Evolutionary conservation across 208 protist species (phyloP).

Genomic region (Trichomonas vaginalis): DNA sequence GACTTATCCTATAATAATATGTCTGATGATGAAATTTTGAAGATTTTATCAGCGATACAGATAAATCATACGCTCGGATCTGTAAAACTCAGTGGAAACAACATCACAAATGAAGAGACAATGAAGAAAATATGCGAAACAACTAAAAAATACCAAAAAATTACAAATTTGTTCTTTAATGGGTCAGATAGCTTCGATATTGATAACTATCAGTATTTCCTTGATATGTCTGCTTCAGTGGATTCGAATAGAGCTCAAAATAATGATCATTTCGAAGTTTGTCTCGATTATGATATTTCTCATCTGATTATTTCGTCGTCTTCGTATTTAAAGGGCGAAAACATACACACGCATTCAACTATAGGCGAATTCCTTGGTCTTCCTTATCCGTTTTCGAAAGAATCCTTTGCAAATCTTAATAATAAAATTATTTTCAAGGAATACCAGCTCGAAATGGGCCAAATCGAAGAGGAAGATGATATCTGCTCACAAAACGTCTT

Average conservation of each 20-base stretch:
- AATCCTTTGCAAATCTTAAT: no score
- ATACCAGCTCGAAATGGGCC: neutral
- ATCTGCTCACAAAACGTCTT: neutral
- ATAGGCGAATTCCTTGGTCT: neutral
- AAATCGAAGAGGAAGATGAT: neutral
- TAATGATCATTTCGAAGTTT: neutral
- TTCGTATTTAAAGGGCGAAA: neutral
- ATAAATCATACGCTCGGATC: neutral
- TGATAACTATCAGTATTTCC: neutral
- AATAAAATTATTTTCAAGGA: neutral
- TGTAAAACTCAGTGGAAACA: neutral
- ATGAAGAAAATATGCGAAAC: neutral
- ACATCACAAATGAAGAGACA: neutral
- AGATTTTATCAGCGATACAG: neutral
- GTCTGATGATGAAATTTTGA: neutral
- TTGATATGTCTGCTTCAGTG: neutral
- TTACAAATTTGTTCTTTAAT: neutral
- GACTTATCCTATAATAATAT: neutral
- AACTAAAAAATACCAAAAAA: neutral
- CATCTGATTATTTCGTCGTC: neutral
- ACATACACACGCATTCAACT: neutral
- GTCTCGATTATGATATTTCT: neutral
- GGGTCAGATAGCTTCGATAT: neutral
- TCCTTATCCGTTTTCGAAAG: neutral
- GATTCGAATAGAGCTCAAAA: neutral